Percentiles rank a stretch among this genome's conserved stretches.
phyloP scores from a whole-genome alignment of 495 filamentous ascomycete species.

The Talaromyces liani region DNA sequence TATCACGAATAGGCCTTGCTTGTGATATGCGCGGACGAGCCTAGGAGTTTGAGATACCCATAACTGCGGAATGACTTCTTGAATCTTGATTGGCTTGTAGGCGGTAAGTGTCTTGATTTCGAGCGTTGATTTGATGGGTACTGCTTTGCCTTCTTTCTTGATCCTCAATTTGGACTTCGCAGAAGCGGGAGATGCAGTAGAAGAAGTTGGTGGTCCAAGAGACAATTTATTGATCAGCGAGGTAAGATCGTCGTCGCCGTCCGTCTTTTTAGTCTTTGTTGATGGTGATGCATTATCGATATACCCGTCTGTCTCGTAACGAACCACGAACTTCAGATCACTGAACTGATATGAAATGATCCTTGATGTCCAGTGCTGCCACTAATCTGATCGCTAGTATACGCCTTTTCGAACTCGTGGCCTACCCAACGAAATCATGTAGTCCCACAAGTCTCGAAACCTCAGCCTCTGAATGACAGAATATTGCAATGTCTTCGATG shows the following conservation, averaged over 20 bases:
- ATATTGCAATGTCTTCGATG: constrained; percentile 22
- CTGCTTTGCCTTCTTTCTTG: constrained; percentile 20
- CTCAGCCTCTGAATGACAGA: constrained; percentile 19
- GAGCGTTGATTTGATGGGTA: background rate
- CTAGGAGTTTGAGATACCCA: constrained; percentile 45
- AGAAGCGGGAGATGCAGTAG: constrained; percentile 2
- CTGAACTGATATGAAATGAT: constrained; percentile 40
- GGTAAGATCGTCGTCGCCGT: constrained; percentile 16
- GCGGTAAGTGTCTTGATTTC: constrained; percentile 44
- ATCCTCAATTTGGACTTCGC: constrained; percentile 22
- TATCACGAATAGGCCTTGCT: constrained; percentile 27
- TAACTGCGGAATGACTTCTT: constrained; percentile 36
- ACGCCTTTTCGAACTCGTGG: constrained; percentile 43
- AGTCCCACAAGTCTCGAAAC: constrained; percentile 21
- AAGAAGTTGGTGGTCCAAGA: constrained; percentile 13
- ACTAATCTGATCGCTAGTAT: constrained; percentile 25
- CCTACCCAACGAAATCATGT: constrained; percentile 37
- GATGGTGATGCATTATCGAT: constrained; percentile 10
- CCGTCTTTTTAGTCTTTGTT: background rate
- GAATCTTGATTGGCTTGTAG: constrained; percentile 25
- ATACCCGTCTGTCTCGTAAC: constrained; percentile 42
- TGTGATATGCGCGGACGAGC: constrained; percentile 41
- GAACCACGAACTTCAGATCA: constrained; percentile 35
- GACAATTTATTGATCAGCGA: constrained; percentile 22
- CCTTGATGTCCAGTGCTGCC: constrained; percentile 41